Evolutionary conservation across 2,329 filamentous ascomycete genomes (phyloP), one percentile per base, ranked within the genome.

Genomic region (Fusarium sororula): DNA sequence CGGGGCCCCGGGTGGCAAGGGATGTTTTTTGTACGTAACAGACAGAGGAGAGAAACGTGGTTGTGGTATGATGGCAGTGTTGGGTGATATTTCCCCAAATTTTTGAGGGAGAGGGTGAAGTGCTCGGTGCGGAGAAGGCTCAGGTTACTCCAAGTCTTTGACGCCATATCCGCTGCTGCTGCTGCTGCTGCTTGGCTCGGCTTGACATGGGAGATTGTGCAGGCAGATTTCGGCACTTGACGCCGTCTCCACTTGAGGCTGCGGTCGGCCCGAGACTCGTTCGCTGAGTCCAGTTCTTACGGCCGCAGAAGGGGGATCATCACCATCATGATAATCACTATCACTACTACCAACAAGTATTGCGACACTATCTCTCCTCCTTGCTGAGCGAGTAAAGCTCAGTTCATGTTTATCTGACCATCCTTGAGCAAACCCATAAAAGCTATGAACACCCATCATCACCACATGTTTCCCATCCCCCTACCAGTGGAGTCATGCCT

Each of bases 1-100:
- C 67, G 66, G 67, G 67, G 67, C 67, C 67, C 67, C 67, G n/a
- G 66, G 58, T 68, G 55, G 44, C 64, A 28, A 70, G n/a, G 24
- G 14, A 24, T 32, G 41, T 59, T 70, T 70, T 6, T 20, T 35
- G 53, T 70, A 70, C 67, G 67, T 70, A 70, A 70, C 18, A 17
- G 22, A 53, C 3, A 62, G 53, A 63, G 45, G 41, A 22, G 15
- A 37, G 51, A 50, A 50, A 48, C 48, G 51, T 69, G 66, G 59
- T 45, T 10, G 26, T 63, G 59, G 50, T 44, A 24, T 47, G 55
- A 58, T 58, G 41, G 20, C 28, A 28, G n/a, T 28, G 30, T n/a
- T 15, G 28, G 51, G 37, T 65, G 51, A 57, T 11, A 30, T 48
- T 70, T 58, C 67, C 66, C 66, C 66, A 70, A 70, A 17, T 45